A percentile compares a stretch with the other conserved stretches of the same genome.
Evolutionary conservation across 306 rosid genomes (phyloP).

Genomic region (Quercus dentata): DNA sequence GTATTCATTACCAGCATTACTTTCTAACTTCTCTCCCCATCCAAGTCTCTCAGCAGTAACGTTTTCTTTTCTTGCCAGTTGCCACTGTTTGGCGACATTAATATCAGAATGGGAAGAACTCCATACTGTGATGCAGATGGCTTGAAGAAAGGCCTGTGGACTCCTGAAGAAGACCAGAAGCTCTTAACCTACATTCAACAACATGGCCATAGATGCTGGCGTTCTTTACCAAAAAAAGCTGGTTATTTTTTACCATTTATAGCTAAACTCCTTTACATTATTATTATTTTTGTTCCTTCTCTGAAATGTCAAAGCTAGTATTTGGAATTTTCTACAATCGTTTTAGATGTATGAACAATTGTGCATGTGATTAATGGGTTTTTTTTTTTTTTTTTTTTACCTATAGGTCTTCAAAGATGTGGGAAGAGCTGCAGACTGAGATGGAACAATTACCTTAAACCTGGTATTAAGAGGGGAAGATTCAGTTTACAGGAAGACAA

Average conservation of each 20-base stretch:
- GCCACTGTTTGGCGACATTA: no score
- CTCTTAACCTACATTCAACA: neutral
- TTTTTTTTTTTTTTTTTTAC: neutral
- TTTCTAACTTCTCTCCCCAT: no score
- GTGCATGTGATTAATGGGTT: neutral
- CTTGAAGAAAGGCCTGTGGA: slow-evolving; percentile 38
- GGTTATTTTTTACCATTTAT: neutral
- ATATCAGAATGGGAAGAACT: slow-evolving; percentile 18
- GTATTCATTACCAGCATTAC: no score
- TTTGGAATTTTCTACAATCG: no score
- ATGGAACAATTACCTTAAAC: slow-evolving; percentile 52
- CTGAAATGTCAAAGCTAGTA: no score
- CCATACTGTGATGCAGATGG: slow-evolving; percentile 25
- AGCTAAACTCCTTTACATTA: neutral
- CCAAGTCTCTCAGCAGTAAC: no score
- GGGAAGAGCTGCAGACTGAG: slow-evolving; percentile 56
- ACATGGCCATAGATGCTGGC: slow-evolving; percentile 9
- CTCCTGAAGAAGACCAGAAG: slow-evolving; percentile 21
- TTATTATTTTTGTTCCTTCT: no score
- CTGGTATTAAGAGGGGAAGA: slow-evolving; percentile 50
- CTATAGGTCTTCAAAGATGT: slow-evolving; percentile 29
- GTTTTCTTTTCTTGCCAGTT: no score
- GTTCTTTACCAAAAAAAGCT: slow-evolving; percentile 19
- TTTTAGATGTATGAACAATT: neutral
- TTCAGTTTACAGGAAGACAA: slow-evolving; percentile 50